phyloP scores from a whole-genome alignment of 2,329 filamentous ascomycete genomes.

The Penicillium sp. region DNA sequence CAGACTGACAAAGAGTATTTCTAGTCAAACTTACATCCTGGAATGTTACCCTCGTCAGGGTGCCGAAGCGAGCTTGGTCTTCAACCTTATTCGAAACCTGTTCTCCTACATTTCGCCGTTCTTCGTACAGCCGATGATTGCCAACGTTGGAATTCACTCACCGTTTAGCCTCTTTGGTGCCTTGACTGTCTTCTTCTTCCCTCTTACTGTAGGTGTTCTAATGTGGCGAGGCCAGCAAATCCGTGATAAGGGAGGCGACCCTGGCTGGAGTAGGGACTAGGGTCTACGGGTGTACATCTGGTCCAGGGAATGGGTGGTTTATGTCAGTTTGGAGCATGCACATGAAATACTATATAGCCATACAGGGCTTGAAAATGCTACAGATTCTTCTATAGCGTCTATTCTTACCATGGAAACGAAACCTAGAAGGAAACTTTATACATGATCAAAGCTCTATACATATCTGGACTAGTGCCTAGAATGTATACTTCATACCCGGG shows the following conservation, averaged over 20 bases:
- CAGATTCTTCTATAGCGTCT: no score
- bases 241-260: slow-evolving; percentile 7
- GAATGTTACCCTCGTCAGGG: slow-evolving; percentile 8
- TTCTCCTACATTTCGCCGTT: slow-evolving; percentile 6
- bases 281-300: background rate
- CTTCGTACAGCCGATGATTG: slow-evolving; percentile 7
- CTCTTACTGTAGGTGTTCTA: slow-evolving; percentile 5
- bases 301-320: background rate
- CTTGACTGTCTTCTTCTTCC: slow-evolving; percentile 7
- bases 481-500: slow-evolving; percentile 13
- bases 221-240: slow-evolving; percentile 8
- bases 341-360: background rate
- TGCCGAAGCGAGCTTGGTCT: slow-evolving; percentile 6
- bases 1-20: background rate
- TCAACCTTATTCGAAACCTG: slow-evolving; percentile 7
- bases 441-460: background rate
- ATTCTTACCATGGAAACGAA: background rate
- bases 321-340: background rate
- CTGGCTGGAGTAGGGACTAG: slow-evolving; percentile 7
- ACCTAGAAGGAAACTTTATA: background rate
- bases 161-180: slow-evolving; percentile 4
- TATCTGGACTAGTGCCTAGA: slow-evolving; percentile 2
- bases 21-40: slow-evolving; percentile 7
- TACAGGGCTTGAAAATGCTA: background rate
- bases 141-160: slow-evolving; percentile 1